Evolutionary conservation across 1,284 basidiomycete genomes (phyloP).

Genomic region (Coniferiporia weirii): DNA sequence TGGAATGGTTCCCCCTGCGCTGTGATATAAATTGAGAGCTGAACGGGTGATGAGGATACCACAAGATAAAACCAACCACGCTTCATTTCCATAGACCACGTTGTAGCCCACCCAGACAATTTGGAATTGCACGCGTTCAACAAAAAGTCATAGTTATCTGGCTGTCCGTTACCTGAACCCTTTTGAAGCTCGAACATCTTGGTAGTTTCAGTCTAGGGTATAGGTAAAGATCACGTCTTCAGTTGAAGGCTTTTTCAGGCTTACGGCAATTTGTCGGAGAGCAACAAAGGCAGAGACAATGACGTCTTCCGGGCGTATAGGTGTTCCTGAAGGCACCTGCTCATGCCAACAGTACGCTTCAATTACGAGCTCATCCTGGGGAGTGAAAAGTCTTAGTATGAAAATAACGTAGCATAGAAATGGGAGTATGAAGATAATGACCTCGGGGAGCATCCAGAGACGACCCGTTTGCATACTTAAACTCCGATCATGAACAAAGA

Average conservation of each 20-base stretch:
- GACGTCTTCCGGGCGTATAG: conserved; percentile 70
- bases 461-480: conserved; percentile 78
- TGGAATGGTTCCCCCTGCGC: conserved; percentile 68
- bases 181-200: conserved; percentile 62
- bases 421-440: conserved; percentile 18
- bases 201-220: conserved; percentile 61
- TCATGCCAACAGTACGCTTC: conserved; percentile 67
- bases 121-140: conserved; percentile 66
- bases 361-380: conserved; percentile 58
- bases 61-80: conserved; percentile 40
- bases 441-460: conserved; percentile 79
- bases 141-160: conserved; percentile 62
- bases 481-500: conserved; percentile 79
- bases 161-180: conserved; percentile 38
- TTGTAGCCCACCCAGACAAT: conserved; percentile 62
- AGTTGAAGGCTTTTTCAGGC: conserved; percentile 21
- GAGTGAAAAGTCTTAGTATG: conserved; percentile 13
- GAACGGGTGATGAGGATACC: not conserved
- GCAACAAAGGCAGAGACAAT: conserved; percentile 71
- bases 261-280: conserved; percentile 67
- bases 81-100: conserved; percentile 66
- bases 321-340: conserved; percentile 36
- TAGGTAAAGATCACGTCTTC: conserved; percentile 4
- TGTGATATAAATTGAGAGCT: conserved; percentile 25
- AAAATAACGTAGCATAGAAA: not conserved